Conservation (phyloP, 345 rosid genomes). For the thale cress (Arabidopsis thaliana) region DNA sequence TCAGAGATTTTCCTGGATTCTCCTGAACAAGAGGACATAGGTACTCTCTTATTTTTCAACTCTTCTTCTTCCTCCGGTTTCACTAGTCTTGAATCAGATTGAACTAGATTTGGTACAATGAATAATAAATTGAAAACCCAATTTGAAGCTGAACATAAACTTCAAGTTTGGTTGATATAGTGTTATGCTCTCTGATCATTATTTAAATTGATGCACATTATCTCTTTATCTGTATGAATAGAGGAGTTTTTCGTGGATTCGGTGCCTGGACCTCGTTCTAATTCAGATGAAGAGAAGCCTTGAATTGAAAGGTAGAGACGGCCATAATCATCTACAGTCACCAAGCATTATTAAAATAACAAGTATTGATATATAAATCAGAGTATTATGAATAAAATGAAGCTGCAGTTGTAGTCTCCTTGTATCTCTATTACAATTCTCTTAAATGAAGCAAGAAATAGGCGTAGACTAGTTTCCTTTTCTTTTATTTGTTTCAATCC, state of each 20-base stretch:
- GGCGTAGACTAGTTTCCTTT: not conserved
- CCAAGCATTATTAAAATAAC: not conserved
- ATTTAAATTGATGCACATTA: no score
- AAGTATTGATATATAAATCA: conserved; percentile 14
- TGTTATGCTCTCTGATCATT: not conserved
- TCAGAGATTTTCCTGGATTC: conserved; percentile 97
- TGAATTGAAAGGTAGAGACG: conserved; percentile 46
- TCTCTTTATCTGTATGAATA: conserved; percentile 27
- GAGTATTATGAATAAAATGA: conserved; percentile 30
- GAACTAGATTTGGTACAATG: not conserved
- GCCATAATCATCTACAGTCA: conserved; percentile 9
- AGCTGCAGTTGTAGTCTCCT: conserved; percentile 12
- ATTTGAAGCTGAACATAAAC: not conserved
- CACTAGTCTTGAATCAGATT: conserved; percentile 9
- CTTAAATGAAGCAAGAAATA: conserved; percentile 5
- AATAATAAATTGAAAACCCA: not conserved
- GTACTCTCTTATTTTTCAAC: conserved; percentile 45
- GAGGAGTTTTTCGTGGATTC: conserved; percentile 96
- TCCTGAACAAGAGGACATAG: conserved; percentile 88
- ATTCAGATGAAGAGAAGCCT: conserved; percentile 85
- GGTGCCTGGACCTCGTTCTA: conserved; percentile 77
- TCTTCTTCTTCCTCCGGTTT: conserved; percentile 14
- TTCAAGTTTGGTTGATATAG: not conserved
- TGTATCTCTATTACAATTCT: not conserved
- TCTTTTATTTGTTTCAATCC: not conserved